Base-by-base conservation (phyloP, 2,329 filamentous ascomycete genomes). In the Neospermospora avenae region DNA sequence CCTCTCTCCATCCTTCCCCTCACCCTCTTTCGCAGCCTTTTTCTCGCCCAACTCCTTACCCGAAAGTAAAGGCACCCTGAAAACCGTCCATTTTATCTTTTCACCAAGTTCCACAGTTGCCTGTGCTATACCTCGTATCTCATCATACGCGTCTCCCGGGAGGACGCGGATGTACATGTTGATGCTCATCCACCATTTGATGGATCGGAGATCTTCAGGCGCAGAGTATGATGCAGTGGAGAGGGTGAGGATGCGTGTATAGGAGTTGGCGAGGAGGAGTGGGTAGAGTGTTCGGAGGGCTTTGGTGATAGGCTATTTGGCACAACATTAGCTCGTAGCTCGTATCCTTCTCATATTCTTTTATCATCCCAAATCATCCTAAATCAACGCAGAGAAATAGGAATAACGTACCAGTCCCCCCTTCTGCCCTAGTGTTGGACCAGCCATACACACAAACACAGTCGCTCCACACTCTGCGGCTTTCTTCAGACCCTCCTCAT, bases 221-320 rank as follows among this genome's bases (percentile, higher is more conserved):
- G 60, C 62, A 24, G 66, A 64, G 55, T 68, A 68, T 13, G 67
- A 69, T 16, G 67, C 58, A 10, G 67, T 70, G 10, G 67, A 68
- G 34, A 69, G 65, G 53, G 62, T 55, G n/a, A 69, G 61, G 56
- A 69, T 61, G 5, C 65, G 63, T 1, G 57, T 59, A 18, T 62
- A 62, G 8, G 60, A 59, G 41, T 61, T 55, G 11, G 58, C 13
- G 18, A 65, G 62, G 34, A 70, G 63, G 35, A 65, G 55, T 13
- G 66, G 64, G 51, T 68, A 67, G 39, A 69, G 63, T 18, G 28
- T 61, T 25, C 58, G 48, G n/a, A 70, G 58, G 18, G 65, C 66
- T n/a, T 66, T 46, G 11, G 65, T 67, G 16, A 67, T 66, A 11
- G 65, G 64, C 65, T 70, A 22, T 22, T 31, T 31, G n/a, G n/a